Evolutionary conservation across 345 rosid species (phyloP), one percentile per base, ranked within the genome.

Genomic region (Mangifera indica): DNA sequence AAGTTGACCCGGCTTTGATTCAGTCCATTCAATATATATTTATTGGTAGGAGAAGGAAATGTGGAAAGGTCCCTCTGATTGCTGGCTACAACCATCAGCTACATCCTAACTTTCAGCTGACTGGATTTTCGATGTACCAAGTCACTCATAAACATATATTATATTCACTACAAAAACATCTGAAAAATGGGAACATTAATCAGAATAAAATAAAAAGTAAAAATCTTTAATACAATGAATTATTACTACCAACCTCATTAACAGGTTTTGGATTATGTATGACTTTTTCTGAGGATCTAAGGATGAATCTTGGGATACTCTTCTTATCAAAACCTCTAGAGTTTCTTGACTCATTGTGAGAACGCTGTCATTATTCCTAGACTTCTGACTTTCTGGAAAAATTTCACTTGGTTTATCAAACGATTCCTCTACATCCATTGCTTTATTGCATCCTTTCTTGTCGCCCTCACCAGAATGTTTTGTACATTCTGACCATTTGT

Each of bases 261-360:
- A 76, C 69, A 92, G 85, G 78, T 86, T 86, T 76, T 92, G 96
- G 69, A 85, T 89, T 64, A 88, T 76, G 60, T 63, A 81, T 44
- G 90, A 82, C 76, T 90, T 87, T 82, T 85, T 79, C 63, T 78
- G 83, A 66, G 87, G 80, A 79, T 89, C 93, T 12, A 90, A 57
- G 26, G 90, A 73, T 73, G 90, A 69, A 72, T 93, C 98, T 15
- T 84, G 79, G 20, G 89, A 93, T 54, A 87, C 89, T 72, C 86
- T 91, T 78, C 89, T 79, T 49, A 90, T 76, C 72, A 86, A 89
- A 70, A 89, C 81, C 72, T 86, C 91, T 49, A 91, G 83, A 77
- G 87, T 87, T 60, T 86, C 87, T 78, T 87, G 94, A 82, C 79
- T 85, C 77, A 82, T 81, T 53, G 81, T 34, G 56, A 76, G 46